Base-by-base conservation (phyloP, 2,329 filamentous ascomycete genomes). In the Thermothelomyces thermophilus region DNA sequence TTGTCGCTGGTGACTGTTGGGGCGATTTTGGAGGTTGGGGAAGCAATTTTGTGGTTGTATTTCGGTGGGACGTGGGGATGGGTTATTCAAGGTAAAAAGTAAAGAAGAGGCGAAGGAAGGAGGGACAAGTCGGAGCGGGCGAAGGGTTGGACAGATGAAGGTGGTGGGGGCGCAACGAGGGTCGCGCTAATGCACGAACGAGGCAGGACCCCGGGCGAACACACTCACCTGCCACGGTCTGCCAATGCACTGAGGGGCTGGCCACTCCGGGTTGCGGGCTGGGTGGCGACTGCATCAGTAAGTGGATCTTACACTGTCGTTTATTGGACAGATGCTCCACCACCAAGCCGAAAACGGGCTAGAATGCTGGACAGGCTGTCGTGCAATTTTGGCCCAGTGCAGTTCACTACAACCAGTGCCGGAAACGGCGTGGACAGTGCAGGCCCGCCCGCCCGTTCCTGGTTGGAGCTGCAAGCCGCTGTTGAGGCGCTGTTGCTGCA, bases 311-410 rank as follows among this genome's bases (percentile, higher is more conserved):
- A 9, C 3, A n/a, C 17, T n/a, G n/a, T 3, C 5, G n/a, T 26
- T 43, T 30, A 60, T 60, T 58, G 59, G 59, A 4, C 24, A n/a
- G n/a, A n/a, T 10, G 6, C 17, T 9, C 26, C 22, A 11, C 24
- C 16, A 16, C 56, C 54, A 57, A 45, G 9, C 52, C 39, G 10
- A 19, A 51, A 46, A 19, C 48, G 51, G 51, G 0, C 40, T 59
- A 56, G 55, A 10, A 3, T 17, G 20, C 33, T 56, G 51, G 50
- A 30, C 35, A 24, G 53, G 53, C 36, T 55, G 56, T 57, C 54
- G 57, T 60, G 58, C 54, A 59, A 61, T 60, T 58, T 60, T 62
- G 58, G 59, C 39, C 54, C 57, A 53, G 57, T 40, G 49, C 50
- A 53, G 46, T 41, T 50, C 49, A 52, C 52, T 46, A 46, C 52